Evolutionary conservation across 2,329 filamentous ascomycete species (phyloP).

Genomic region (Fusarium concolor): DNA sequence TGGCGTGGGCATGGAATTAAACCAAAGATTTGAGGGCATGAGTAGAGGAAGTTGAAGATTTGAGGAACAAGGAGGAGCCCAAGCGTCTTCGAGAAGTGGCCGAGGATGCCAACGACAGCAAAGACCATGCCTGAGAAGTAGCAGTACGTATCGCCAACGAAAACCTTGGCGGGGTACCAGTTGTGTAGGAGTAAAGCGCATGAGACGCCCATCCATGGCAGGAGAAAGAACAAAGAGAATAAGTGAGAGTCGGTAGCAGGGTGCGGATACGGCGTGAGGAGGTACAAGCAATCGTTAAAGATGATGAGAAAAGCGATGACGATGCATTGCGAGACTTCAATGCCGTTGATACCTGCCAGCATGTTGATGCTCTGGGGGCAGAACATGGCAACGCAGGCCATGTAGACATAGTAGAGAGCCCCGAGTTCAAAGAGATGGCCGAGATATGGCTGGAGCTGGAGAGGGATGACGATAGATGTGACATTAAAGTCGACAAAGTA

Average conservation of each 20-base stretch:
- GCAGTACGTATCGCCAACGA: slow-evolving; percentile 98
- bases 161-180: slow-evolving; percentile 94
- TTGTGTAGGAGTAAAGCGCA: slow-evolving; percentile 89
- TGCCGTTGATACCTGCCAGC: slow-evolving; percentile 98
- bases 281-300: slow-evolving; percentile 89
- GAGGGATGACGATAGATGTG: slow-evolving; percentile 91
- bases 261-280: slow-evolving; percentile 85
- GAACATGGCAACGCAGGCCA: slow-evolving; percentile 96
- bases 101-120: slow-evolving; percentile 94
- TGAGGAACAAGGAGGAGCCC: slow-evolving; percentile 91
- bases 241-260: slow-evolving; percentile 95
- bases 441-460: slow-evolving; percentile 84
- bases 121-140: slow-evolving; percentile 99
- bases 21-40: slow-evolving; percentile 88
- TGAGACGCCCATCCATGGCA: slow-evolving; percentile 95
- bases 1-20: slow-evolving; percentile 93
- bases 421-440: slow-evolving; percentile 88
- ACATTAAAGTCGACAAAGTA: slow-evolving; percentile 99
- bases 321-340: slow-evolving; percentile 94
- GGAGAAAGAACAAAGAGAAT: slow-evolving; percentile 93
- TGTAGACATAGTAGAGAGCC: slow-evolving; percentile 91
- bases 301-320: slow-evolving; percentile 87
- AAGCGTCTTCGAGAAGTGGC: slow-evolving; percentile 97
- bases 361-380: slow-evolving; percentile 99
- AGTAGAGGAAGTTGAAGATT: slow-evolving; percentile 97